Percentiles rank a stretch among this genome's conserved stretches.
Conservation (phyloP, 208 protist species). For the Trichomonas vaginalis region DNA sequence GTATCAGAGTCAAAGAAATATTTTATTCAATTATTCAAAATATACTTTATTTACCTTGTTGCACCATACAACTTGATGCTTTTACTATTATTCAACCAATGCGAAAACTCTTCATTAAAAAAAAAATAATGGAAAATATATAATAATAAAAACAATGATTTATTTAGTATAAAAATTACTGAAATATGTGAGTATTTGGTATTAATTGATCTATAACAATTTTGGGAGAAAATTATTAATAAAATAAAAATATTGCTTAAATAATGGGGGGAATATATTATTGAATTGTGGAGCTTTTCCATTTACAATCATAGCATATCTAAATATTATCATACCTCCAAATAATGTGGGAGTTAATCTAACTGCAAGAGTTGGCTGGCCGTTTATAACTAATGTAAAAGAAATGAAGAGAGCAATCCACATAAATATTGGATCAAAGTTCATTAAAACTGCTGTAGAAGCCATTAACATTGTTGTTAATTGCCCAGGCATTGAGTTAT, state of each 20-base stretch:
- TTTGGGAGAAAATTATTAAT: background rate
- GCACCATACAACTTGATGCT: no score
- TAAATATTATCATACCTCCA: background rate
- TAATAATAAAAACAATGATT: no score
- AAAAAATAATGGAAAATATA: no score
- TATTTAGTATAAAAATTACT: no score
- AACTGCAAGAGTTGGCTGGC: background rate
- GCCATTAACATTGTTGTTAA: background rate
- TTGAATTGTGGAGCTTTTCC: background rate
- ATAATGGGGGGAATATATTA: background rate
- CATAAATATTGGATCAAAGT: background rate
- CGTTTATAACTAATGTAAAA: background rate
- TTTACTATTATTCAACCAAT: no score
- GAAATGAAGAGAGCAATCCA: background rate
- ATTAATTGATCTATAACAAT: no score
- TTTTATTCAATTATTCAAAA: no score
- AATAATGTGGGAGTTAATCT: background rate
- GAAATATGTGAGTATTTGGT: no score
- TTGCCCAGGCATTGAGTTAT: background rate
- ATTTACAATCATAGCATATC: background rate
- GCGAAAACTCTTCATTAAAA: no score
- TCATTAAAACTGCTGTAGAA: background rate
- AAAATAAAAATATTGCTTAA: background rate
- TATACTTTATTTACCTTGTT: no score
- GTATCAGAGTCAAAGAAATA: no score